Conservation (phyloP, 176 grass and related monocot genomes). For the sorghum (Sorghum bicolor) region Sorghum_bicolor_NCBIv3 NC_012876.2:4674001-4674500, state of each 20-base stretch:
- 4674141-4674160: not conserved
- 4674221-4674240: conserved; percentile 65
- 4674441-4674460: not conserved
- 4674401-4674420: not conserved
- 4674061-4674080: not conserved
- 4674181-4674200: conserved; percentile 70
- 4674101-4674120: not conserved
- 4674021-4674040: not conserved
- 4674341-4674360: not conserved
- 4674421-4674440: not conserved
- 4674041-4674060: not conserved
- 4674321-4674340: not conserved
- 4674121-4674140: not conserved
- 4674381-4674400: not conserved
- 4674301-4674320: conserved; percentile 45
- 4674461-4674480: too few species aligned
- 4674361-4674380: not conserved
- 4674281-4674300: conserved; percentile 64
- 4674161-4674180: not conserved
- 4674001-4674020: not conserved
- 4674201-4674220: conserved; percentile 61
- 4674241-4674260: conserved; percentile 63
- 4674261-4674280: conserved; percentile 66
- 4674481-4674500: too few species aligned
- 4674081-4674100: not conserved